Base-by-base conservation (phyloP, 2,329 filamentous ascomycete species). In the Bipolaris sorokiniana region DNA sequence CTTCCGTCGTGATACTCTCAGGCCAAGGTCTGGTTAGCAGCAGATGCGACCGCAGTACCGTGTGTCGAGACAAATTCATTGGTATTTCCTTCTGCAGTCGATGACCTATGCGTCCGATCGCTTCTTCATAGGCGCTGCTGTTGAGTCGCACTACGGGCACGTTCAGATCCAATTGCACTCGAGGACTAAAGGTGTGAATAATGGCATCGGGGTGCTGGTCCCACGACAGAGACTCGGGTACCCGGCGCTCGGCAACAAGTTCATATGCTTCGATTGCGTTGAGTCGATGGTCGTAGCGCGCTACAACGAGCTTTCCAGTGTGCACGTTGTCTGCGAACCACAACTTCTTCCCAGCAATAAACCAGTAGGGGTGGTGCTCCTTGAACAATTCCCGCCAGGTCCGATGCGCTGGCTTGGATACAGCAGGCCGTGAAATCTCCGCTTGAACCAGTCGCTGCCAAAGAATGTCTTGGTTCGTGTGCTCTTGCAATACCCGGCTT, bases 271-370 rank as follows among this genome's bases (percentile, higher is more conserved):
- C 90, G 54, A 97, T 96, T 65, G 87, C 88, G 15, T 88, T 90
- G 41, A 86, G 82, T 3, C 84, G 78, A 44, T 87, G 84, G 71
- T 97, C 87, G 69, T 92, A 97, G 11, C 90, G 87, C n/a, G 84
- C 83, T 37, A 97, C 70, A 23, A 96, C 82, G 40, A 97, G 76
- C 71, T 89, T 90, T 0, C 93, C 93, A 1, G 84, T 88, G 46
- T 91, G 82, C 28, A 88, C 84, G 2, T 81, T 83, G 74, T 97
- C 91, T 57, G 87, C 85, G 70, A 97, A 94, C 93, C 93, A 97
- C 62, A 97, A 81, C 75, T 90, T 93, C 71, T 90, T 82, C 49
- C 85, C 86, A 0, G 90, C 83, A 1, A 97, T 81, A 69, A 96
- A 97, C 93, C 93, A 97, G 67, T 88, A 86, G 0, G 89, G 88